These are phyloP conservation scores for Beauveria sp. DNA, from an alignment of 2,329 filamentous ascomycete species.

Conservation along the genomic window DNA sequence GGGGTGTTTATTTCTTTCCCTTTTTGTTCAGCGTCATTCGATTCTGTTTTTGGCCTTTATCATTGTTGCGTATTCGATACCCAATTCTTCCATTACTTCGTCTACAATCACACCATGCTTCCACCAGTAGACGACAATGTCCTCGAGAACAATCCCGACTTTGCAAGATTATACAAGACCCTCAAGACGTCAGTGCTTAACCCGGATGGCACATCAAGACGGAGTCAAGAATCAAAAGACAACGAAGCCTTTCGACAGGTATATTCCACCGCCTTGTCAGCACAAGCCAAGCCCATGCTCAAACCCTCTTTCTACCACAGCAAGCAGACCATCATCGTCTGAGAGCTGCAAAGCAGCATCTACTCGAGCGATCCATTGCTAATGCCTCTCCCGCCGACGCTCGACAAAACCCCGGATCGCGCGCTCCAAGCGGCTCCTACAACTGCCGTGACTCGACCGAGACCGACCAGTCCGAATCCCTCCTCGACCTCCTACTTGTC, in stretches of 20 bases:
- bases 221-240: conserved; percentile 42
- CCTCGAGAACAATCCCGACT: conserved; percentile 50
- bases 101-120: conserved; percentile 35
- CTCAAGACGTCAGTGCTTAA: conserved; percentile 49
- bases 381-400: conserved; percentile 30
- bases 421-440: conserved; percentile 6
- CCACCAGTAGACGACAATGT: conserved; percentile 50
- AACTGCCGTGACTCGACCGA: conserved; percentile 15
- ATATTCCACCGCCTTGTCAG: conserved; percentile 1
- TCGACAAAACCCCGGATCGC: neutral
- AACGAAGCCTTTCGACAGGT: conserved; percentile 44
- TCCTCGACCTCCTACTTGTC: conserved; percentile 35
- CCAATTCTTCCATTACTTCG: neutral
- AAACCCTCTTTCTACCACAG: conserved; percentile 23
- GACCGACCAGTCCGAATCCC: conserved; percentile 1
- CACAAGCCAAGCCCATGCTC: neutral
- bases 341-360: conserved; percentile 39
- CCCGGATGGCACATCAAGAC: conserved; percentile 49
- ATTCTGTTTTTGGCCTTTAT: neutral
- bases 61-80: neutral
- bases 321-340: conserved; percentile 43
- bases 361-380: conserved; percentile 44
- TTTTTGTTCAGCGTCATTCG: neutral
- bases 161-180: conserved; percentile 46
- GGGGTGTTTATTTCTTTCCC: neutral